Evolutionary conservation across 495 filamentous ascomycete species (phyloP), one percentile per base, ranked within the genome.

Genomic region (Podospora fimiseda): DNA sequence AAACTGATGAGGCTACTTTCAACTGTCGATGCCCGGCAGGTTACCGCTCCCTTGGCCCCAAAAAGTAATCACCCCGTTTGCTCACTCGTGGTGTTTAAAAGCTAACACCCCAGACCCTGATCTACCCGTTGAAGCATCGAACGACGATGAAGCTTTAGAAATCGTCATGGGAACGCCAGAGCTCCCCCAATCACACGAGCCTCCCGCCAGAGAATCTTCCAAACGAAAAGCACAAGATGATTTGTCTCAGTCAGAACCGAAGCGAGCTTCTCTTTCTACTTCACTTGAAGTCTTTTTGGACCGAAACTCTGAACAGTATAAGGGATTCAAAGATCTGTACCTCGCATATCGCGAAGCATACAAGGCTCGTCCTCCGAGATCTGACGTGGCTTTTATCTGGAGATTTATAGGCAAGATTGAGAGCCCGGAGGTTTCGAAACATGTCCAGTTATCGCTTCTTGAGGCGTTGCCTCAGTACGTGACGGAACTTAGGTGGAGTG

Each of bases 301-400:
- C 6, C 15, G 27, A 18, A 13, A 37, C 19, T 37, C 14, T 11
- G 22, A 38, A 15, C 18, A 44, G 36, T 30, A 19, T 8, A 49
- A 60, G 14, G 52, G 59, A 19, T 36, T 65, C 18, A 48, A 47
- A 14, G 20, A 46, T 3, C 55, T 63, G 52, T 58, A 58, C 33
- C 27, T 37, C n/a, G 4, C 50, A 22, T 65, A 52, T 48, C 50
- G 52, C 7, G 33, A 58, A 7, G 14, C 42, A 19, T 65, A 63
- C 51, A 59, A 57, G 15, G 23, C 41, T 41, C 51, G 38, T 19
- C 53, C 51, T 3, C 60, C 64, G 16, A 48, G n/a, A 3, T 53
- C 57, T 9, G 62, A 67, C n/a, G 50, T 46, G 2, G 21, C 15
- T 0, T 63, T 63, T 16, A 61, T 67, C 20, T 63, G 58, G 62